A percentile compares a stretch with the other conserved stretches of the same genome.
Conservation (phyloP, 2,329 filamentous ascomycete genomes). For the Alternaria viburni region DNA sequence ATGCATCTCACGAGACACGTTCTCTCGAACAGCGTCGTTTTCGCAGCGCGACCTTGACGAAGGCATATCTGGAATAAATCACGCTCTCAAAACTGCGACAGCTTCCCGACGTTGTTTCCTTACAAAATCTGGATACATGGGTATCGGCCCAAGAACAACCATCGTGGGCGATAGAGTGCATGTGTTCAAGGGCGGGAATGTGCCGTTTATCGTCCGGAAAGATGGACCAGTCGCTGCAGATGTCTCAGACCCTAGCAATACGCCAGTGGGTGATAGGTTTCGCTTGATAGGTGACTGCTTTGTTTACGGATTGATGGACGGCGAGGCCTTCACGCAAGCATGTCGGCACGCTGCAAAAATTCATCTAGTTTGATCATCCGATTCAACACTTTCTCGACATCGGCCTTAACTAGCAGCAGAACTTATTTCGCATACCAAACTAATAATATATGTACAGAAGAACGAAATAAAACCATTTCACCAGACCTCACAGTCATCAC, state of each 20-base stretch:
- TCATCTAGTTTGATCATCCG: not conserved
- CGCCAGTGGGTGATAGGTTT: not conserved
- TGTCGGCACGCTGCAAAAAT: not conserved
- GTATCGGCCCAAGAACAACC: conserved; percentile 22
- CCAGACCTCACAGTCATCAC: not conserved
- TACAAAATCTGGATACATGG: conserved; percentile 25
- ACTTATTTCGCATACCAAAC: not conserved
- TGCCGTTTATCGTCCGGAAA: conserved; percentile 23
- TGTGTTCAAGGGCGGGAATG: conserved; percentile 18
- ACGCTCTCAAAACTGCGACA: conserved; percentile 24
- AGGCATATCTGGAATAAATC: conserved; percentile 21
- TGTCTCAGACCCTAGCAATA: not conserved
- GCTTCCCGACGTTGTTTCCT: conserved; percentile 28
- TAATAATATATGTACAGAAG: not conserved
- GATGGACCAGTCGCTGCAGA: not conserved
- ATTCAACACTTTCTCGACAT: not conserved
- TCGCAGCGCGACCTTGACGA: conserved; percentile 20
- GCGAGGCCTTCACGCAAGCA: conserved; percentile 10
- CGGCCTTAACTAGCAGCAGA: not conserved
- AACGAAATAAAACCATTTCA: not conserved
- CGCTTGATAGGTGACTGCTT: conserved; percentile 26
- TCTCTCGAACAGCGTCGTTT: conserved; percentile 18
- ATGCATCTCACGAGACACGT: conserved; percentile 28
- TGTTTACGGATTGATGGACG: conserved; percentile 26
- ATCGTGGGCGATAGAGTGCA: conserved; percentile 19